Evolutionary conservation across 768 basidiomycete species (phyloP), one percentile per base, ranked within the genome.

Genomic region (Lentinula sp.): DNA sequence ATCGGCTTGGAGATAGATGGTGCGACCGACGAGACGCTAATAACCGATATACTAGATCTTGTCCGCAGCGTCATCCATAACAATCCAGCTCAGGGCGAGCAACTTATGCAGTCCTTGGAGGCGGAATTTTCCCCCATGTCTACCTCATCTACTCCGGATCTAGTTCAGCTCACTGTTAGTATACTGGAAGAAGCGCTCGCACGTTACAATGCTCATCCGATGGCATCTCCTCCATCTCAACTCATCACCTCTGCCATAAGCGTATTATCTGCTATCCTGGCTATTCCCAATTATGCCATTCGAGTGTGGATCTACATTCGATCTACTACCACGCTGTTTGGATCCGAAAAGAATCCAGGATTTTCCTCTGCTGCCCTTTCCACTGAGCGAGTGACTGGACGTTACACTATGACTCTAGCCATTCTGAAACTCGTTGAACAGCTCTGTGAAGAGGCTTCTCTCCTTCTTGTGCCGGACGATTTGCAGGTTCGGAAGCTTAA

Each of bases 281-380:
- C 86, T 1, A 74, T 91, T 12, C 90, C 90, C 0, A 79, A 77
- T 49, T 88, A 88, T 67, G 89, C 91, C n/a, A 84, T 85, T 64
- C 82, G 89, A 2, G 90, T 95, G 23, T 96, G 93, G 94, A 77
- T 93, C 9, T 95, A 90, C 67, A 82, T 95, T 18, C 86, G 93
- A 12, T 89, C 90, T 5, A 89, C 93, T 0, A 77, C 82, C 0
- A 81, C 86, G 20, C 79, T 97, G 32, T 93, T 96, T 66, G 88
- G 90, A 16, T 78, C 85, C 5, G 85, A 84, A 28, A 77, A 77
- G 48, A 69, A 73, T 6, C 73, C 79, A 35, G 85, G 83, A 9
- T 83, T 84, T 62, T 84, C 84, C 4, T 84, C 87, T 3, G 77
- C 81, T 46, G 83, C 86, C n/a, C 75, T 96, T 62, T 80, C 87